Percentiles rank a stretch among this genome's conserved stretches.
Conservation (phyloP, 345 rosid species). For the Draba incana region DNA sequence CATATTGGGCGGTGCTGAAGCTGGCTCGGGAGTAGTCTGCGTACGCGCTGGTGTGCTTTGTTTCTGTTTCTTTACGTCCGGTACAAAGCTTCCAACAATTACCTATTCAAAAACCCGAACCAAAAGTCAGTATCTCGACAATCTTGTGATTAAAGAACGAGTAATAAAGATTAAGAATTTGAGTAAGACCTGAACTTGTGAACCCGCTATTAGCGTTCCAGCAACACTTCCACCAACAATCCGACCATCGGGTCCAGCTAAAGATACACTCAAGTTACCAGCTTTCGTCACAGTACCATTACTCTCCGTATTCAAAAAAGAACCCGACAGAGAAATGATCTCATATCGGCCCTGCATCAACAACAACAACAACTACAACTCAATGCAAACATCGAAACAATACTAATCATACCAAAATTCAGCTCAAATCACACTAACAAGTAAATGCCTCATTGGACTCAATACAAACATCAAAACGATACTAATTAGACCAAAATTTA, state of each 20-base stretch:
- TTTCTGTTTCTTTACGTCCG: constrained; percentile 63
- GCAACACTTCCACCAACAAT: constrained; percentile 91
- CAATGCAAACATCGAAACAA: constrained; percentile 5
- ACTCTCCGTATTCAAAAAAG: constrained; percentile 73
- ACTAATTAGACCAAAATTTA: neutral
- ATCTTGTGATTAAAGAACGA: neutral
- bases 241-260: constrained; percentile 89
- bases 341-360: constrained; percentile 79
- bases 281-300: constrained; percentile 73
- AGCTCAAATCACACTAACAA: neutral
- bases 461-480: neutral
- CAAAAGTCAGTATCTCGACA: constrained; percentile 5
- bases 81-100: constrained; percentile 86
- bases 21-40: constrained; percentile 52
- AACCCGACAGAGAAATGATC: constrained; percentile 85
- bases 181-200: constrained; percentile 76
- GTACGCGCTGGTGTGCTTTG: constrained; percentile 23
- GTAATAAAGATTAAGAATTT: neutral
- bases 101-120: constrained; percentile 48
- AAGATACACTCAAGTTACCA: constrained; percentile 75
- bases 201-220: constrained; percentile 81
- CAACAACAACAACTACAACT: neutral
- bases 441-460: no score
- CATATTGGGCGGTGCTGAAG: constrained; percentile 59
- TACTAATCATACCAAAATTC: neutral